phyloP scores from a whole-genome alignment of 1,284 basidiomycete genomes.

The Microbotryum silenes-acaulis region DNA sequence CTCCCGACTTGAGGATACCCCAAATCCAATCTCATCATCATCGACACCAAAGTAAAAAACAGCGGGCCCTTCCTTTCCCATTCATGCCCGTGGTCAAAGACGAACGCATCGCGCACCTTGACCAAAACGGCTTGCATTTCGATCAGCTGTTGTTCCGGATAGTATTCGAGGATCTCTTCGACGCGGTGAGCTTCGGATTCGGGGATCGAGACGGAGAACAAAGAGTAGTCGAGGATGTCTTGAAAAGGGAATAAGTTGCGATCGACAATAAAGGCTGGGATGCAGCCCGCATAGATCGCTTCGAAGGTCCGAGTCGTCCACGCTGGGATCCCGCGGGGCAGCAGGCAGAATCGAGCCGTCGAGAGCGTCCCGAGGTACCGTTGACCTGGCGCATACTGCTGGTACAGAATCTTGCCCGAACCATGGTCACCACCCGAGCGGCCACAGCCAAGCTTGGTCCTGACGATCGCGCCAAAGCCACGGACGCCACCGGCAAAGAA shows the following conservation, averaged over 20 bases:
- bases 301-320: conserved; percentile 44
- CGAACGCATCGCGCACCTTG: conserved; percentile 44
- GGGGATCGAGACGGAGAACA: conserved; percentile 43
- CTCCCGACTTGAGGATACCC: conserved; percentile 36
- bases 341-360: conserved; percentile 44
- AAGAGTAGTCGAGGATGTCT: conserved; percentile 44
- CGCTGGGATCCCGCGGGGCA: conserved; percentile 40
- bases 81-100: conserved; percentile 37
- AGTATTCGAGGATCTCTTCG: conserved; percentile 42
- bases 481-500: conserved; percentile 33
- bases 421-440: conserved; percentile 8
- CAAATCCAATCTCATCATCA: conserved; percentile 41
- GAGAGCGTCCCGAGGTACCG: conserved; percentile 43
- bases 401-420: conserved; percentile 40
- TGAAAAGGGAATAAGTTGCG: conserved; percentile 45
- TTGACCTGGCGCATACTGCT: conserved; percentile 37
- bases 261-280: conserved; percentile 45
- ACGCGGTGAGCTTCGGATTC: conserved; percentile 44
- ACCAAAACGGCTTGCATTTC: conserved; percentile 44
- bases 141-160: conserved; percentile 41
- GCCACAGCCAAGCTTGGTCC: conserved; percentile 33
- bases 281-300: conserved; percentile 47
- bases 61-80: conserved; percentile 33
- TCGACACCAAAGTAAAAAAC: conserved; percentile 43
- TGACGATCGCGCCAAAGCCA: conserved; percentile 33